Evolutionary conservation across 2,329 filamentous ascomycete genomes (phyloP).

Genomic region (Alternaria brassicicola): DNA sequence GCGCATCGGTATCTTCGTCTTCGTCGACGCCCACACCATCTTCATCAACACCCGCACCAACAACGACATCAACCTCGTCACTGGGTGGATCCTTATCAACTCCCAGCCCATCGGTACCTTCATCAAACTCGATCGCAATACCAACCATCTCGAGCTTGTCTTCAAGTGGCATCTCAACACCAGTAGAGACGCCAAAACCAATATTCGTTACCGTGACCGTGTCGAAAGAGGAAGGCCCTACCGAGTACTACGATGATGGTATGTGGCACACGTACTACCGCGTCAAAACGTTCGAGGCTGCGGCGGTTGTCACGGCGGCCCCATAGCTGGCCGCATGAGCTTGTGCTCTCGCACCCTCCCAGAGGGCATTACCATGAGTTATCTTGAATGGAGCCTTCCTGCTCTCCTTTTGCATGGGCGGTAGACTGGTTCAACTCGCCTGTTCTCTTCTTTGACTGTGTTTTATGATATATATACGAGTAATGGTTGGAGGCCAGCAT

Average conservation of each 20-base stretch:
- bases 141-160: slow-evolving; percentile 18
- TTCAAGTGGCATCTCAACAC: slow-evolving; percentile 15
- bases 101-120: slow-evolving; percentile 28
- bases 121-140: slow-evolving; percentile 23
- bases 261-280: slow-evolving; percentile 54
- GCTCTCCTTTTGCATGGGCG: not conserved
- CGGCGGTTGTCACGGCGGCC: slow-evolving; percentile 12
- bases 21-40: not conserved
- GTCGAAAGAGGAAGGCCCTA: slow-evolving; percentile 33
- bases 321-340: not conserved
- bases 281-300: slow-evolving; percentile 41
- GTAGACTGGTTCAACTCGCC: slow-evolving; percentile 6
- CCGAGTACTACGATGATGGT: slow-evolving; percentile 54
- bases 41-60: slow-evolving; percentile 1
- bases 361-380: not conserved
- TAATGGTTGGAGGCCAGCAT: slow-evolving; percentile 11
- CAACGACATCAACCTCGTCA: not conserved
- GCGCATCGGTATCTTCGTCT: slow-evolving; percentile 7
- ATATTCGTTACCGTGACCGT: slow-evolving; percentile 41
- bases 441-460: slow-evolving; percentile 9
- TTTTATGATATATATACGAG: slow-evolving; percentile 9
- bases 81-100: not conserved
- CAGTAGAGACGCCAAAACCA: slow-evolving; percentile 27
- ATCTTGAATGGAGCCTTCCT: not conserved
- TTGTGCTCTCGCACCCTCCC: not conserved